Percentiles rank a stretch among this genome's conserved stretches.
Conservation (phyloP, 768 basidiomycete genomes). For the Xanthoconium stramineum region DNA sequence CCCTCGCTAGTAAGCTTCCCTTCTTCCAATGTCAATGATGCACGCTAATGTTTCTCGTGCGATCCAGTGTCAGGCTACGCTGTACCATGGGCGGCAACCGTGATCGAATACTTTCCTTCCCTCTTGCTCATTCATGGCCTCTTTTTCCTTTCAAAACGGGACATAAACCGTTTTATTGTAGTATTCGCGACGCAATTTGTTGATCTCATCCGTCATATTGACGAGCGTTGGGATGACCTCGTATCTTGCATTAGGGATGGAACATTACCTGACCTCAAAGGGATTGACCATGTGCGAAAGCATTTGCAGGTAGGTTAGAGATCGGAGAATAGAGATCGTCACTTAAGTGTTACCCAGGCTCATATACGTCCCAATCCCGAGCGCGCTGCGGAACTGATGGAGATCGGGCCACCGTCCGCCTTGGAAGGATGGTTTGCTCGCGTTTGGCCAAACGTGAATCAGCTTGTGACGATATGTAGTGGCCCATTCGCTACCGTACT, state of each 20-base stretch:
- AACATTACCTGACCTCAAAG: constrained; percentile 13
- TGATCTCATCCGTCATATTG: constrained; percentile 11
- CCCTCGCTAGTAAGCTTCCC: background rate
- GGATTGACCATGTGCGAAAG: constrained; percentile 6
- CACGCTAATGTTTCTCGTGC: background rate
- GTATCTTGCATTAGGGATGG: constrained; percentile 16
- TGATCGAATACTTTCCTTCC: constrained; percentile 10
- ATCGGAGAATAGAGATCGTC: background rate
- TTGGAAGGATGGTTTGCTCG: constrained; percentile 13
- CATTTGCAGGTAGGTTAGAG: constrained; percentile 9
- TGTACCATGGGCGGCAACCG: constrained; percentile 16
- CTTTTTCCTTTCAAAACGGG: constrained; percentile 12
- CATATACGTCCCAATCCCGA: constrained; percentile 10
- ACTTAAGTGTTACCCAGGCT: constrained; percentile 1
- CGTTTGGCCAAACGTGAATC: constrained; percentile 11
- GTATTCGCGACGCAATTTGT: background rate
- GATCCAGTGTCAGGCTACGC: constrained; percentile 10
- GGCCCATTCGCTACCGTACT: constrained; percentile 10
- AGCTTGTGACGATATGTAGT: constrained; percentile 3
- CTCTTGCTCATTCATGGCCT: constrained; percentile 21
- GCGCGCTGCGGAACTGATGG: constrained; percentile 15
- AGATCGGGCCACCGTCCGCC: constrained; percentile 10
- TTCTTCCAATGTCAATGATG: background rate
- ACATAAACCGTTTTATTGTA: background rate
- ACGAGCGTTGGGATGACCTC: constrained; percentile 19